Percentiles rank a stretch among this genome's conserved stretches.
Conservation (phyloP, 371 early-diverging fungal species). For the Coemansia sp. region DNA sequence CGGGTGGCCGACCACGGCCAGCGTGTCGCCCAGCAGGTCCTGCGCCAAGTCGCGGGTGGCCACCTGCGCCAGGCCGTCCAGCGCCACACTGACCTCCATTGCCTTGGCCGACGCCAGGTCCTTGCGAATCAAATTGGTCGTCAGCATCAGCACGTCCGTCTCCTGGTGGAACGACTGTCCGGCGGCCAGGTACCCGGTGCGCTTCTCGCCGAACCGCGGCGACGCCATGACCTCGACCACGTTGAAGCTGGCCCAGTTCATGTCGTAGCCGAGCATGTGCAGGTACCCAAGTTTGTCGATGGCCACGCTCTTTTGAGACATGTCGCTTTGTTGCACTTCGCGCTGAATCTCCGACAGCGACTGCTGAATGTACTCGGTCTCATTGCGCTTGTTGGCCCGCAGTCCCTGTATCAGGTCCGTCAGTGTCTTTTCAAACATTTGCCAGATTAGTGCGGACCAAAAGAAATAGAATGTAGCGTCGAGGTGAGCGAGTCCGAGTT, state of each 20-base stretch:
- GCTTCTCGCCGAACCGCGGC: slow-evolving; percentile 79
- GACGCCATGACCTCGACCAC: slow-evolving; percentile 97
- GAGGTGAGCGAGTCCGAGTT: no score
- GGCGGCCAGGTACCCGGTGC: slow-evolving; percentile 91
- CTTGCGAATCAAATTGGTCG: slow-evolving; percentile 94
- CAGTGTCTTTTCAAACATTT: slow-evolving; percentile 82
- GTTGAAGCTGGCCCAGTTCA: slow-evolving; percentile 95
- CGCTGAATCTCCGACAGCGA: slow-evolving; percentile 85
- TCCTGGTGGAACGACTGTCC: slow-evolving; percentile 86
- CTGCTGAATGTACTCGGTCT: slow-evolving; percentile 79
- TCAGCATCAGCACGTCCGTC: slow-evolving; percentile 94
- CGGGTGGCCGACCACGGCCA: slow-evolving; percentile 84
- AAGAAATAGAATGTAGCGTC: no score
- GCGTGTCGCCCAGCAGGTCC: slow-evolving; percentile 84
- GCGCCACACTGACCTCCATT: slow-evolving; percentile 84
- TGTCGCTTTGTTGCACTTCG: slow-evolving; percentile 84
- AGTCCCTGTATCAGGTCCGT: slow-evolving; percentile 91
- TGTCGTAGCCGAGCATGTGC: slow-evolving; percentile 96
- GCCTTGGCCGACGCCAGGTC: slow-evolving; percentile 81
- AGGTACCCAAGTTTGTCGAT: slow-evolving; percentile 85
- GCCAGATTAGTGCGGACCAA: no score
- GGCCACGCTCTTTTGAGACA: slow-evolving; percentile 81
- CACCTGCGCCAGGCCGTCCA: slow-evolving; percentile 88
- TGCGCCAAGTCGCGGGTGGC: slow-evolving; percentile 89
- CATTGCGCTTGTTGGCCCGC: slow-evolving; percentile 89